These are phyloP conservation scores for Ophiostoma tasmaniense DNA, from an alignment of 2,329 filamentous ascomycete genomes.

Conservation along the genomic window DNA sequence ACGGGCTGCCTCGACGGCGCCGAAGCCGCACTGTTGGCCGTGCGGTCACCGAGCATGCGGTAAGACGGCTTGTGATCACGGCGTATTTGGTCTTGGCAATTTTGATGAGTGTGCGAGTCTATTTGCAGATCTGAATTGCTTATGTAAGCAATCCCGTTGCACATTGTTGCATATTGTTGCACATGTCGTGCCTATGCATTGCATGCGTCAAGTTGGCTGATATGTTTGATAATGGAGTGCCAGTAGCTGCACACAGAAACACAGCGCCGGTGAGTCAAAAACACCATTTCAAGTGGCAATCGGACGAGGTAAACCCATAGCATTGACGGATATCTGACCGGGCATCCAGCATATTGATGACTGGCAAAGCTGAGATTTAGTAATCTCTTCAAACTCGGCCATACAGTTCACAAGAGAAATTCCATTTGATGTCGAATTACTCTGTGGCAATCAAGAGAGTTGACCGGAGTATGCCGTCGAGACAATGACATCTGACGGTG, in stretches of 20 bases:
- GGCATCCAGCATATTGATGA: not conserved
- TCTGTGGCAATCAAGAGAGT: not conserved
- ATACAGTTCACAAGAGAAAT: too few species aligned
- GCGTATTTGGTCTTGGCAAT: not conserved
- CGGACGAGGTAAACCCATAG: not conserved
- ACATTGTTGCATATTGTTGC: not conserved
- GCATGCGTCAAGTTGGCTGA: not conserved
- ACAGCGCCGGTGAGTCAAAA: not conserved
- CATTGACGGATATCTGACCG: not conserved
- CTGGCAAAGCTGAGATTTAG: not conserved
- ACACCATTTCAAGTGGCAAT: not conserved
- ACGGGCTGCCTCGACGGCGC: not conserved
- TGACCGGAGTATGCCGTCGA: not conserved
- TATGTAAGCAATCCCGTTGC: not conserved
- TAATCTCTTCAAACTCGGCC: too few species aligned
- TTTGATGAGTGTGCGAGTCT: not conserved
- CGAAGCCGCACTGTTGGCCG: constrained; percentile 2
- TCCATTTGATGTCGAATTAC: too few species aligned
- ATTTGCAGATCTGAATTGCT: not conserved
- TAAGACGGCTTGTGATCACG: not conserved
- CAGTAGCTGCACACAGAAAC: not conserved
- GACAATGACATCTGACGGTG: not conserved
- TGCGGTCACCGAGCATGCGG: not conserved
- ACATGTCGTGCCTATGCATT: not conserved
- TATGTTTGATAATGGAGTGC: not conserved